phyloP scores from a whole-genome alignment of 169 alveolate species.

The Plasmodium coatneyi region DNA sequence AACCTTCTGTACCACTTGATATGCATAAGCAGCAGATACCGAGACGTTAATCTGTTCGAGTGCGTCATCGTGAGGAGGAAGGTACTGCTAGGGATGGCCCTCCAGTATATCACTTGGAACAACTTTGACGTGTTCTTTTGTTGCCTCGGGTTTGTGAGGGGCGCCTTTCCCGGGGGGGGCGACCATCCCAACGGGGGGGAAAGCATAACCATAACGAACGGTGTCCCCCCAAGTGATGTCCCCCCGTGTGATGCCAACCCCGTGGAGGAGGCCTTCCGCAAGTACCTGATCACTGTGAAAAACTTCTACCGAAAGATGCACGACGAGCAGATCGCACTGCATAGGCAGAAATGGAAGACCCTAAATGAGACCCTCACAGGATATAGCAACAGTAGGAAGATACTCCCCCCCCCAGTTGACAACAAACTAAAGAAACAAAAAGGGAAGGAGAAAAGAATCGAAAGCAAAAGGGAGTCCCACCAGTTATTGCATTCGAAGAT shows the following conservation, averaged over 20 bases:
- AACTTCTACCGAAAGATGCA: not conserved
- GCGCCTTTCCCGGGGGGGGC: not conserved
- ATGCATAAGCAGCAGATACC: not conserved
- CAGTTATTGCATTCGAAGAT: not conserved
- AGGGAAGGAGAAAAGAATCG: not conserved
- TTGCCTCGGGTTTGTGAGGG: not conserved
- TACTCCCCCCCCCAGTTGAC: not conserved
- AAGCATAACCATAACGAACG: not conserved
- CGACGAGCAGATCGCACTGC: not conserved
- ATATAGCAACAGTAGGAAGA: not conserved
- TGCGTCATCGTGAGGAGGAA: not conserved
- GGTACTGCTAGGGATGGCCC: not conserved
- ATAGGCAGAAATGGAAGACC: not conserved
- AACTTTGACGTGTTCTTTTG: not conserved
- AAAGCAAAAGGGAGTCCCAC: constrained; percentile 1
- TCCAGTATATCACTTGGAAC: not conserved
- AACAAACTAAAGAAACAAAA: not conserved
- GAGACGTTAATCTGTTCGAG: not conserved
- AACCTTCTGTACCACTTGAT: not conserved
- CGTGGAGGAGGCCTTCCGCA: not conserved
- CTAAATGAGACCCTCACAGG: not conserved
- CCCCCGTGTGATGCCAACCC: not conserved
- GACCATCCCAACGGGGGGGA: not conserved
- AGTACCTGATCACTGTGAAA: not conserved
- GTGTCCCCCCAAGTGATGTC: not conserved